Conservation (phyloP, 306 rosid species). For the Prinsepia uniflora region DNA sequence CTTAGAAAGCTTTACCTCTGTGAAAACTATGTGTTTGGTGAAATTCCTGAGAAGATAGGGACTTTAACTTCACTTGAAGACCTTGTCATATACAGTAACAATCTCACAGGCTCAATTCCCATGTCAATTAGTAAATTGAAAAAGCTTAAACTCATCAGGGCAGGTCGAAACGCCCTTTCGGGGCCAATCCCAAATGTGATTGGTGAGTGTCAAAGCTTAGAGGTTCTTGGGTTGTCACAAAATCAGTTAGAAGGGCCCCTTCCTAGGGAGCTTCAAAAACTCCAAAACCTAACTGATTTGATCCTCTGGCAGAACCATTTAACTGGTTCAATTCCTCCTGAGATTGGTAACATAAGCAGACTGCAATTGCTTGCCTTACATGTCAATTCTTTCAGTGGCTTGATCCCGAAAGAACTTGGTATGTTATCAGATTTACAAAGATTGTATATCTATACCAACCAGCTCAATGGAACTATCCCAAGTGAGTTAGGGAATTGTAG, state of each 20-base stretch:
- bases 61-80: conserved; percentile 53
- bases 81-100: conserved; percentile 63
- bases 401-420: conserved; percentile 54
- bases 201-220: conserved; percentile 56
- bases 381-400: conserved; percentile 46
- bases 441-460: conserved; percentile 66
- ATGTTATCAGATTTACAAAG: conserved; percentile 40
- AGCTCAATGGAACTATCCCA: conserved; percentile 66
- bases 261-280: conserved; percentile 57
- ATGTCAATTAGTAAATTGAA: conserved; percentile 48
- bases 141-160: conserved; percentile 56
- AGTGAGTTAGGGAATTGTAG: conserved; percentile 60
- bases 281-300: conserved; percentile 56
- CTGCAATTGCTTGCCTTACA: conserved; percentile 66
- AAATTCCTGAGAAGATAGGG: conserved; percentile 51
- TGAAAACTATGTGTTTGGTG: conserved; percentile 61
- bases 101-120: conserved; percentile 64
- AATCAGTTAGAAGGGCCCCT: conserved; percentile 59
- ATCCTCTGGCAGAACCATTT: conserved; percentile 63
- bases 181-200: conserved; percentile 54
- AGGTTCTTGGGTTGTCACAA: conserved; percentile 65
- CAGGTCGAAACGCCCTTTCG: conserved; percentile 53
- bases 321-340: conserved; percentile 61
- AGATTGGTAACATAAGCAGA: conserved; percentile 57
- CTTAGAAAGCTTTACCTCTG: conserved; percentile 61